These are phyloP conservation scores for Sechiopsis laciniata DNA, from an alignment of 306 rosid species.

Conservation along the genomic window DNA sequence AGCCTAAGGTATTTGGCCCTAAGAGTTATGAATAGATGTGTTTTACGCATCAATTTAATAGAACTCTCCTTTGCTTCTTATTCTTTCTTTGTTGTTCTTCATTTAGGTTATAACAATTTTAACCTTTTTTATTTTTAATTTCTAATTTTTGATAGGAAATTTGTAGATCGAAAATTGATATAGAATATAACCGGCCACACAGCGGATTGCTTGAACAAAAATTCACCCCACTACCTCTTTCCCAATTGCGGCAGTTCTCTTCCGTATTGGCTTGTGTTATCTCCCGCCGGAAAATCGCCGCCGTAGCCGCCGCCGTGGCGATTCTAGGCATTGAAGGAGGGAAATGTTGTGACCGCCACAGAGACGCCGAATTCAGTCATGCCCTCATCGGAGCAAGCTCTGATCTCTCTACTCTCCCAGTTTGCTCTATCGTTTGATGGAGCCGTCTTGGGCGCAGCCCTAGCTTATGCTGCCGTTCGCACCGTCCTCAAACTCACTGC, in stretches of 20 bases:
- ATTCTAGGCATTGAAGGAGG: neutral
- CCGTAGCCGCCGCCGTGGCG: neutral
- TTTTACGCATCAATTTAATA: too few relatives aligned
- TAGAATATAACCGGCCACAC: too few relatives aligned
- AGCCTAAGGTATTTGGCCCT: too few relatives aligned
- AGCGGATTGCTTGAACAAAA: too few relatives aligned
- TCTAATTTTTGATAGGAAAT: too few relatives aligned
- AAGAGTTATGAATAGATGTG: too few relatives aligned
- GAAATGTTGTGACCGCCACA: neutral
- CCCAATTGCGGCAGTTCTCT: neutral
- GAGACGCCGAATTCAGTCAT: conserved; percentile 26
- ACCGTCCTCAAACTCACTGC: conserved; percentile 43
- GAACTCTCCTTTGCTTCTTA: too few relatives aligned
- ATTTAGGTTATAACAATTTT: too few relatives aligned
- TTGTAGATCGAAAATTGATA: too few relatives aligned
- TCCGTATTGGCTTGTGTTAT: neutral
- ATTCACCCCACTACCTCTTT: too few relatives aligned
- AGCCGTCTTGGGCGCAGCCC: conserved; percentile 65
- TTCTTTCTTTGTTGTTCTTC: too few relatives aligned
- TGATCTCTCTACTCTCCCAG: conserved; percentile 56
- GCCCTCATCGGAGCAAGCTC: conserved; percentile 74
- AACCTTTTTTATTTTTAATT: too few relatives aligned
- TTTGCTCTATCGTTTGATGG: conserved; percentile 71
- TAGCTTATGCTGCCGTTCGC: conserved; percentile 62
- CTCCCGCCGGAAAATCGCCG: neutral